Evolutionary conservation across 345 rosid species (phyloP).

Genomic region (Microthlaspi erraticum): DNA sequence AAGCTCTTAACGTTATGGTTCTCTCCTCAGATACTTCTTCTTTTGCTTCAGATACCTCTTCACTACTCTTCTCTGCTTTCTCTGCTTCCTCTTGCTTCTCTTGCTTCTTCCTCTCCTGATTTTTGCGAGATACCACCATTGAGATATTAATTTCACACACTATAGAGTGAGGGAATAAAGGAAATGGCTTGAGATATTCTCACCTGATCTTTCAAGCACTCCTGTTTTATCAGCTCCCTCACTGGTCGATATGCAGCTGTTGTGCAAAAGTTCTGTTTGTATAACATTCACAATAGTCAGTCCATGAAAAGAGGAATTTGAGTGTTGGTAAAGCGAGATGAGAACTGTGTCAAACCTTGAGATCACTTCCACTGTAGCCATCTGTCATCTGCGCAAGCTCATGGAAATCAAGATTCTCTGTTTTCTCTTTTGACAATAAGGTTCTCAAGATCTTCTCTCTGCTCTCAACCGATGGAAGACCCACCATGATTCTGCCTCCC

Average conservation of each 20-base stretch:
- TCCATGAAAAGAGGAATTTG: constrained; percentile 9
- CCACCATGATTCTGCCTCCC: constrained; percentile 85
- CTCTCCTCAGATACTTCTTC: constrained; percentile 66
- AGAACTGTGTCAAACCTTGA: constrained; percentile 67
- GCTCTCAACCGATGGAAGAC: constrained; percentile 81
- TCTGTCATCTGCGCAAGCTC: constrained; percentile 94
- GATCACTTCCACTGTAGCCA: constrained; percentile 97
- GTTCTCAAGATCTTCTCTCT: constrained; percentile 92
- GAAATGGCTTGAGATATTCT: background rate
- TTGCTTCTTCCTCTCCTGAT: constrained; percentile 52
- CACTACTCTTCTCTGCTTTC: constrained; percentile 57
- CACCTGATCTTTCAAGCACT: constrained; percentile 77
- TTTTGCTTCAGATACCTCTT: constrained; percentile 43
- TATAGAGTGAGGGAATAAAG: constrained; percentile 2
- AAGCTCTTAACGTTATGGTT: constrained; percentile 66
- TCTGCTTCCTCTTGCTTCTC: too few relatives aligned
- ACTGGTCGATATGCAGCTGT: constrained; percentile 97
- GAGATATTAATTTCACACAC: background rate
- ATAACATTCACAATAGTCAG: constrained; percentile 28
- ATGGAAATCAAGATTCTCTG: constrained; percentile 73
- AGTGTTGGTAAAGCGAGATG: background rate
- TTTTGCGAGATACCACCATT: constrained; percentile 10
- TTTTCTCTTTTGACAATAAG: constrained; percentile 81
- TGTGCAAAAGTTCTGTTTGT: constrained; percentile 83
- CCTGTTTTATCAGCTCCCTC: constrained; percentile 87